Evolutionary conservation across 208 protist species (phyloP), one percentile per base, ranked within the genome.

Genomic region (Wallacemonas sp.): DNA sequence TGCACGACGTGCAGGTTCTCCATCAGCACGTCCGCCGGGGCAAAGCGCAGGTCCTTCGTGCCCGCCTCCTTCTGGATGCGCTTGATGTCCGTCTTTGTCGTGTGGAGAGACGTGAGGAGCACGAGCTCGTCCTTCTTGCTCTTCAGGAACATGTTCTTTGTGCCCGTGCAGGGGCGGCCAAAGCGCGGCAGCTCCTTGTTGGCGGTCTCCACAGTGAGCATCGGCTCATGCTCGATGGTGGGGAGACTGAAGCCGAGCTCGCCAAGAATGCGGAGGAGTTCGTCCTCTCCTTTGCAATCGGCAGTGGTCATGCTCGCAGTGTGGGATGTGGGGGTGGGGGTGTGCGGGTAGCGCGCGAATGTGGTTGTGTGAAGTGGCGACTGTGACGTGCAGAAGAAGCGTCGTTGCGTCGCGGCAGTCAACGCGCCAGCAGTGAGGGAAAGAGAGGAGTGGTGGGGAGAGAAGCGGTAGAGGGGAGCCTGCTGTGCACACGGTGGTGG

Each of bases 101-200:
- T 78, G 58, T 78, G 61, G 21, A 95, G 65, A 9, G 92, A 81
- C 16, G 85, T 86, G 27, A 90, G 70, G 21, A 97, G 74, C 27
- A 95, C 87, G 23, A 97, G 64, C 56, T 94, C 87, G 29, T 70
- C 74, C 80, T 97, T 97, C 76, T 94, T 95, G 74, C 85, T 86
- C 81, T 95, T 97, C 32, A 97, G 71, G 61, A 97, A 97, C 61
- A 97, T 81, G 55, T 88, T 94, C 78, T 93, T 95, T 33, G 87
- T 89, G 61, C 85, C 85, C 24, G 65, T 64, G 68, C 75, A 84
- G 8, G 78, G 68, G 34, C 30, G 47, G 21, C 55, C 72, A 71
- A 92, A 92, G 34, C 76, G 72, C 16, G 32, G 44, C 2, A 86
- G 76, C 61, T 88, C 81, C 68, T 77, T 70, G 67, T 83, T 83